Evolutionary conservation across 805 yeast species (phyloP).

Genomic region (Kodamaea fukazawae): DNA sequence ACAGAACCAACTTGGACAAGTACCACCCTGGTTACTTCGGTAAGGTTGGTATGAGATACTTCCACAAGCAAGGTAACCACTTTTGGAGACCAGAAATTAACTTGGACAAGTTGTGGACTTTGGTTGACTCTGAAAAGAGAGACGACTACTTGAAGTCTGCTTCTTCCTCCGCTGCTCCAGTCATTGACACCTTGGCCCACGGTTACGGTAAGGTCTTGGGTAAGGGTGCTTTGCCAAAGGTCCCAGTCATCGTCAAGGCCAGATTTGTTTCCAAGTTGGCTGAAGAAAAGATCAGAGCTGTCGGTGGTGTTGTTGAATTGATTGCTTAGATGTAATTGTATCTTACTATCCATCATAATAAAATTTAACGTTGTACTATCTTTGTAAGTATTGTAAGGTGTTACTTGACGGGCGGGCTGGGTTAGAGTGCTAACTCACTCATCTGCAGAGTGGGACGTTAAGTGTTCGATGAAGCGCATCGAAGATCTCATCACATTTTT

Average conservation of each 20-base stretch:
- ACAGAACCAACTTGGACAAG: conserved; percentile 99
- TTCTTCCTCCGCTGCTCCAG: conserved; percentile 91
- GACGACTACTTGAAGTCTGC: conserved; percentile 87
- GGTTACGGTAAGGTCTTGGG: conserved; percentile 99
- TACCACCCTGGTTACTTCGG: conserved; percentile 99
- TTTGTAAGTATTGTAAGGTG: too few species aligned
- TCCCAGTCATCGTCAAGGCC: conserved; percentile 98
- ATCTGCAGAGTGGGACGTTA: too few species aligned
- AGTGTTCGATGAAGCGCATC: not conserved
- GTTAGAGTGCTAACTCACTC: too few species aligned
- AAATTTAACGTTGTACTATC: conserved; percentile 9
- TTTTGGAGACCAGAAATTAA: conserved; percentile 98
- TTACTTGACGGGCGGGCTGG: too few species aligned
- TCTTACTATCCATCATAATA: conserved; percentile 9
- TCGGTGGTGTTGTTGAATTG: conserved; percentile 99
- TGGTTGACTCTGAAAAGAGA: conserved; percentile 90
- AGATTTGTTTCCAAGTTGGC: conserved; percentile 99
- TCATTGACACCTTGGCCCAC: conserved; percentile 97
- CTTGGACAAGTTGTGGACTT: conserved; percentile 98
- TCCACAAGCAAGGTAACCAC: conserved; percentile 92
- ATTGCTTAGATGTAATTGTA: conserved; percentile 67
- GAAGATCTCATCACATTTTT: not conserved
- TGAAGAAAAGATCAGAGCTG: conserved; percentile 99
- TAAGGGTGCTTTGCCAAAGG: conserved; percentile 97
- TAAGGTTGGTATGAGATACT: conserved; percentile 99